A percentile compares a stretch with the other conserved stretches of the same genome.
phyloP scores from a whole-genome alignment of 352 stramenopile genomes.

The Halophytophthora polymorphica region DNA sequence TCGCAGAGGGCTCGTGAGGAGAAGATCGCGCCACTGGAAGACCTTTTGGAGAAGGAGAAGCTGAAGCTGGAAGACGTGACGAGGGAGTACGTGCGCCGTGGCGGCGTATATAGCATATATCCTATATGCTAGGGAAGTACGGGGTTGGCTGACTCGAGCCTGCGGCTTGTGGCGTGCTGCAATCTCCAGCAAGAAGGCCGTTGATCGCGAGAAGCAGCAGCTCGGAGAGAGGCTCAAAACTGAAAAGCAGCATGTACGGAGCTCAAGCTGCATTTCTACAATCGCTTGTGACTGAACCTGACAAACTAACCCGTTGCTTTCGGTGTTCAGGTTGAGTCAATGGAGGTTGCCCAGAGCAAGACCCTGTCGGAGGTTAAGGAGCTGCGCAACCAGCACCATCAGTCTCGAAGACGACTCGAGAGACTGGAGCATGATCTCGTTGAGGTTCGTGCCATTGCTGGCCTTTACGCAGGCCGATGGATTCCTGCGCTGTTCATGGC shows the following conservation, averaged over 20 bases:
- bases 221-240: slow-evolving; percentile 64
- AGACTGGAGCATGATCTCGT: slow-evolving; percentile 58
- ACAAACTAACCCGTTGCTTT: neutral
- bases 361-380: slow-evolving; percentile 69
- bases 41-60: slow-evolving; percentile 65
- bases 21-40: slow-evolving; percentile 57
- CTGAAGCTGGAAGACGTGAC: slow-evolving; percentile 64
- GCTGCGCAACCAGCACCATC: slow-evolving; percentile 69
- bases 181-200: slow-evolving; percentile 39
- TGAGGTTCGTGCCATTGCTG: slow-evolving; percentile 27
- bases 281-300: neutral
- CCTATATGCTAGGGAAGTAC: too few relatives aligned
- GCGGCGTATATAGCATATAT: neutral
- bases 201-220: slow-evolving; percentile 45
- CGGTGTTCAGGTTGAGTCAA: slow-evolving; percentile 47
- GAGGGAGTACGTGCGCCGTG: slow-evolving; percentile 35
- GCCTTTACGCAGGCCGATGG: neutral
- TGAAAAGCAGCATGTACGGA: slow-evolving; percentile 47
- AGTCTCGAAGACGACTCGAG: slow-evolving; percentile 59
- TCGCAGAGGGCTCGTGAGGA: slow-evolving; percentile 61
- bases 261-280: neutral
- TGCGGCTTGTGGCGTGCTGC: neutral
- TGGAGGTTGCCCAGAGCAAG: slow-evolving; percentile 66
- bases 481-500: neutral
- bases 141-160: too few relatives aligned